These are phyloP conservation scores for Vishniacozyma victoriae DNA, from an alignment of 768 basidiomycete genomes.

Conservation along the genomic window DNA sequence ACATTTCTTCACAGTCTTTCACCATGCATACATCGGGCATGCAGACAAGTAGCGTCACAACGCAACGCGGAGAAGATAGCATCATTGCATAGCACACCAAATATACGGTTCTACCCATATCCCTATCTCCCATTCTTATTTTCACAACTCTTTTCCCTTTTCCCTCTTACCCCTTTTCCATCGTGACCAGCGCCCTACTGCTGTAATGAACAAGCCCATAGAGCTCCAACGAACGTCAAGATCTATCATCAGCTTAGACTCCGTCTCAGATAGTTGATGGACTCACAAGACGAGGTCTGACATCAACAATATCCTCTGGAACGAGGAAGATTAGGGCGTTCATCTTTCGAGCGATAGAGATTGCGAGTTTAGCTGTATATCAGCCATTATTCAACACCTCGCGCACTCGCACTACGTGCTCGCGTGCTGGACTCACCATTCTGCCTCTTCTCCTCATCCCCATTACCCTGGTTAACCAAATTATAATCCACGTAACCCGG, in stretches of 20 bases:
- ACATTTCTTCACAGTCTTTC: too few relatives aligned
- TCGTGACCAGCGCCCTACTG: too few relatives aligned
- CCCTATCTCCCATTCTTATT: too few relatives aligned
- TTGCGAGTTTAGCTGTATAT: constrained; percentile 79
- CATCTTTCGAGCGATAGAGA: constrained; percentile 98
- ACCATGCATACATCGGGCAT: too few relatives aligned
- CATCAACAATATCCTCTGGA: constrained; percentile 85
- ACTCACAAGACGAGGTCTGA: constrained; percentile 79
- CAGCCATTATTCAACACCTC: neutral
- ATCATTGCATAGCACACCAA: too few relatives aligned
- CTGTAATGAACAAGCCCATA: constrained; percentile 38
- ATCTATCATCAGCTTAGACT: constrained; percentile 52
- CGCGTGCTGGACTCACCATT: constrained; percentile 62
- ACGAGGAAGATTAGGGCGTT: constrained; percentile 93
- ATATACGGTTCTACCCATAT: too few relatives aligned
- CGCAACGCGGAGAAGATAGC: too few relatives aligned
- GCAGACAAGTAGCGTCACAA: too few relatives aligned
- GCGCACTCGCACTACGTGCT: neutral
- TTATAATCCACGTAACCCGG: constrained; percentile 92
- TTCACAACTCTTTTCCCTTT: too few relatives aligned
- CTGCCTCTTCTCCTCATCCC: constrained; percentile 81
- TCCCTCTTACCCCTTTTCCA: too few relatives aligned
- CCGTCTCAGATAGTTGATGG: neutral
- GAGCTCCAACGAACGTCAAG: constrained; percentile 78
- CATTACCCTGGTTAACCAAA: constrained; percentile 57